Conservation (phyloP, 176 grass and related monocot species). For the Carex littledalei region DNA sequence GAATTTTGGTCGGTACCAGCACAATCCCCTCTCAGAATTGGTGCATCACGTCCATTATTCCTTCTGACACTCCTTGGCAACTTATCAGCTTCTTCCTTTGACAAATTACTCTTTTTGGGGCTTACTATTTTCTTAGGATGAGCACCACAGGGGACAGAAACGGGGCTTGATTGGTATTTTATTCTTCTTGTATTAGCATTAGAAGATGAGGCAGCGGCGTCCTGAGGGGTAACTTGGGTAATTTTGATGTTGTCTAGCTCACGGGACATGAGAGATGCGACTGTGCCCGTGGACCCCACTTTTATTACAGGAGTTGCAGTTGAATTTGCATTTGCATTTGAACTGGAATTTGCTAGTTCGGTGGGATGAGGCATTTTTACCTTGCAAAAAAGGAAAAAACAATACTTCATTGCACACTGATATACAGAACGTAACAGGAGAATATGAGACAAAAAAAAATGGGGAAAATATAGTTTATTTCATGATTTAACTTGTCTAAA, state of each 20-base stretch:
- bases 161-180: slow-evolving; percentile 47
- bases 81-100: slow-evolving; percentile 39
- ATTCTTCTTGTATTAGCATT: slow-evolving; percentile 11
- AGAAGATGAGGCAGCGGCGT: slow-evolving; percentile 12
- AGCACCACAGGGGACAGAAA: slow-evolving; percentile 65
- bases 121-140: slow-evolving; percentile 41
- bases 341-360: slow-evolving; percentile 32
- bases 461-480: background rate
- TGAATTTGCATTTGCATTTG: slow-evolving; percentile 11
- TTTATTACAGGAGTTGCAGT: slow-evolving; percentile 29
- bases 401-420: background rate
- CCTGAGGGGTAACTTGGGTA: slow-evolving; percentile 31
- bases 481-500: background rate
- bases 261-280: slow-evolving; percentile 72
- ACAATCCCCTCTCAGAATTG: slow-evolving; percentile 44
- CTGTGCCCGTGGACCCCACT: slow-evolving; percentile 76
- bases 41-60: slow-evolving; percentile 34
- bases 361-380: slow-evolving; percentile 43
- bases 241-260: slow-evolving; percentile 59
- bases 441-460: background rate
- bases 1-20: slow-evolving; percentile 27
- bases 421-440: background rate
- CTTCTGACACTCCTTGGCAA: slow-evolving; percentile 29
- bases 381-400: slow-evolving; percentile 1
- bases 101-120: slow-evolving; percentile 20